These are phyloP conservation scores for Kwoniella sp. DNA, from an alignment of 768 basidiomycete genomes.

Conservation along the genomic window DNA sequence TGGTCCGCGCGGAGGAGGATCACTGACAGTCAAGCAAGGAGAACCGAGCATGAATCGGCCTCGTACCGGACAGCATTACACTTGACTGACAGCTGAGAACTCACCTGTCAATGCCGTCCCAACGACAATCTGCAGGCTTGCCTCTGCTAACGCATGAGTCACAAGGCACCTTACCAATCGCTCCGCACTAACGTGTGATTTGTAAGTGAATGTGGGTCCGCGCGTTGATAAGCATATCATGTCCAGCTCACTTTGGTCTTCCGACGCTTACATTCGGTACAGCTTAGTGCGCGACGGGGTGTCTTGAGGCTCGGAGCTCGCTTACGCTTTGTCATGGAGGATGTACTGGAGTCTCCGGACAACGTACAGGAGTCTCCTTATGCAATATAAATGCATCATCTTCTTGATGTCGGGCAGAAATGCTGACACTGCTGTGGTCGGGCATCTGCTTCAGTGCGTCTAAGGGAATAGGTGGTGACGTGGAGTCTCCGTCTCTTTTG, in stretches of 20 bases:
- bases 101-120: conserved; percentile 14
- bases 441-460: no score
- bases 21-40: not conserved
- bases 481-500: not conserved
- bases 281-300: conserved; percentile 20
- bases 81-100: no score
- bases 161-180: conserved; percentile 22
- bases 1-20: not conserved
- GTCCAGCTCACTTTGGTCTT: conserved; percentile 27
- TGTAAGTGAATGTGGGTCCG: not conserved
- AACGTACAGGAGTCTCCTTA: not conserved
- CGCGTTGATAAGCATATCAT: not conserved
- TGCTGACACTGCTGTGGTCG: no score
- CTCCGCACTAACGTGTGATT: conserved; percentile 14
- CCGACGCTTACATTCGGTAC: conserved; percentile 29
- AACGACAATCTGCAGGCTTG: conserved; percentile 23
- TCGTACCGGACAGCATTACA: no score
- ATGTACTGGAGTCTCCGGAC: not conserved
- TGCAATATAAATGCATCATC: no score
- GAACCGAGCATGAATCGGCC: not conserved
- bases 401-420: no score
- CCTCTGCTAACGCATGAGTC: conserved; percentile 21
- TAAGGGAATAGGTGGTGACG: no score
- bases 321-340: not conserved
- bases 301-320: not conserved